phyloP scores from a whole-genome alignment of 306 rosid genomes.

The Fragaria iinumae region DNA sequence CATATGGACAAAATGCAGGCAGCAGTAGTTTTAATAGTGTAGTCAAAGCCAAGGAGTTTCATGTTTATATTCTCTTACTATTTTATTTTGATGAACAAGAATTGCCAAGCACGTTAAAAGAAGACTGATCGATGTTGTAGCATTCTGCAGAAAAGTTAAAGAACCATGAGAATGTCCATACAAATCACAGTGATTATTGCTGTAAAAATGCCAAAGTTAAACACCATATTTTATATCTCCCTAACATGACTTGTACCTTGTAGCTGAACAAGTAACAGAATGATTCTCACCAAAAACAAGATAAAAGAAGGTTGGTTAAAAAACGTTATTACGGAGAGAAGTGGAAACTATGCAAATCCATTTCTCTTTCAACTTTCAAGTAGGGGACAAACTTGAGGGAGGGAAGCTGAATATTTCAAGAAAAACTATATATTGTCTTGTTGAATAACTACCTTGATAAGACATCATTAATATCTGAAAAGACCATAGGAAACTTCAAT shows the following conservation, averaged over 20 bases:
- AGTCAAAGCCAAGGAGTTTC: background rate
- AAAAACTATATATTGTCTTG: background rate
- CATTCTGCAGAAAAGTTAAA: background rate
- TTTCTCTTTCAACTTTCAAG: background rate
- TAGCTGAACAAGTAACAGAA: background rate
- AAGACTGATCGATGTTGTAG: background rate
- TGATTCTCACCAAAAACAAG: background rate
- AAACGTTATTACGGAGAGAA: background rate
- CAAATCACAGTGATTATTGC: background rate
- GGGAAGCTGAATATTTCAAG: constrained; percentile 6
- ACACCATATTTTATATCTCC: background rate
- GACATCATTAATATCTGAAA: background rate
- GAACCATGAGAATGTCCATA: background rate
- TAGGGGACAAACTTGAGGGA: background rate
- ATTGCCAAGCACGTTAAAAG: background rate
- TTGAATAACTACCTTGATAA: background rate
- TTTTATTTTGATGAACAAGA: background rate
- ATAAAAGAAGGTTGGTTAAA: background rate
- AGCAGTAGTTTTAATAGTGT: background rate
- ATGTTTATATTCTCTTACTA: background rate
- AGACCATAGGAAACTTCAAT: background rate
- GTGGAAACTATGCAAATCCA: background rate
- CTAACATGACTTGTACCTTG: background rate
- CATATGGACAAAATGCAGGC: constrained; percentile 8
- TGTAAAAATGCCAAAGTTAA: background rate